phyloP scores from a whole-genome alignment of 2,329 filamentous ascomycete species.

The Ophiostoma sp. region DNA sequence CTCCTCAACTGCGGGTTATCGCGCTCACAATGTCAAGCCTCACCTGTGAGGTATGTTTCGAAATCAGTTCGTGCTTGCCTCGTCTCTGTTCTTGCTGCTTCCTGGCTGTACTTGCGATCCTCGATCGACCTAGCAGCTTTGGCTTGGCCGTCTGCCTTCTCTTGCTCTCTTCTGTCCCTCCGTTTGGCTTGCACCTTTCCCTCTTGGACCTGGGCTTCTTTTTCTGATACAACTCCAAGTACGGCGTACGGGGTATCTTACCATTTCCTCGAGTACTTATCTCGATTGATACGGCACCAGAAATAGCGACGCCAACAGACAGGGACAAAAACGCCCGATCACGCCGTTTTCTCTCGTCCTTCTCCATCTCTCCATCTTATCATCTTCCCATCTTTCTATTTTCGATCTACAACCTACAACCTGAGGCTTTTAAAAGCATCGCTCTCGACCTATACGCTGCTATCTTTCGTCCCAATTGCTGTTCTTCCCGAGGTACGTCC shows the following conservation, averaged over 20 bases:
- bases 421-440: conserved; percentile 18
- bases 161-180: neutral
- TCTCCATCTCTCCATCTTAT: neutral
- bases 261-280: neutral
- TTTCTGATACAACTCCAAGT: neutral
- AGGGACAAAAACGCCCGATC: neutral
- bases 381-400: neutral
- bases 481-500: conserved; percentile 1
- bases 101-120: neutral
- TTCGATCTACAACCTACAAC: neutral
- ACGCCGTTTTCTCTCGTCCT: neutral
- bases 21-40: neutral
- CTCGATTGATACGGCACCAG: neutral
- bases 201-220: neutral
- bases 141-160: neutral
- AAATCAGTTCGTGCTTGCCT: neutral
- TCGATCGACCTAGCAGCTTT: conserved; percentile 8
- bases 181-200: conserved; percentile 6
- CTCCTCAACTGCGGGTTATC: conserved; percentile 9
- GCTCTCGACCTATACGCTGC: neutral
- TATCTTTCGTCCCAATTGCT: conserved; percentile 5
- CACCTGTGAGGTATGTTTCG: neutral
- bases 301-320: neutral
- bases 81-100: neutral
- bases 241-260: neutral